Base-by-base conservation (phyloP, 768 basidiomycete genomes). In the Hypholoma sublateritium region DNA sequence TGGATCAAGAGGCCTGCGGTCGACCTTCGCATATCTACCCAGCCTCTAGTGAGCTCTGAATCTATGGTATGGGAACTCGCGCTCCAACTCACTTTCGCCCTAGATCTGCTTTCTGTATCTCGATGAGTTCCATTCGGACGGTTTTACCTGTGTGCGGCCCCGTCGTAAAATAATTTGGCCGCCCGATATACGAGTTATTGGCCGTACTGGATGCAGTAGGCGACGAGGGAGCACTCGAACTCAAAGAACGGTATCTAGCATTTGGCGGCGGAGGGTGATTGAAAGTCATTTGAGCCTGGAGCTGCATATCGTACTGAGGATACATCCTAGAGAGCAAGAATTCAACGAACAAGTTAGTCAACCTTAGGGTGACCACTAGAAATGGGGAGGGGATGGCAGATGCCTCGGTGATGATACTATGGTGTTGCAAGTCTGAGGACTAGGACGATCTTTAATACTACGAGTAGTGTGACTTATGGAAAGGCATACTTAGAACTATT, bases 1-100 rank as follows among this genome's bases (percentile, higher is more conserved):
- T 4, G 86, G 86, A 65, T 88, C 86, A 14, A 88, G 75, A 7
- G 86, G 86, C 32, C 86, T 68, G 28, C 85, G 74, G 67, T 88
- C 86, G 9, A 86, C 83, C 54, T 78, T 77, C 0, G 82, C 82
- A 65, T 84, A 86, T 65, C 84, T 86, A 55, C 54, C 24, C 45
- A 54, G n/a, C 50, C 37, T 28, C 19, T 12, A 55, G 28, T 55
- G 37, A 60, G 25, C 24, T 22, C 28, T 43, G 59, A 35, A 7
- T 34, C 16, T 36, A 42, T 36, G 56, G 25, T 50, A 22, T 59
- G 59, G 22, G 56, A 53, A 49, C n/a, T 36, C 57, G 39, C 57
- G 48, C 16, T 22, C 14, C n/a, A 4, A 67, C 73, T 63, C 64
- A 87, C 86, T 88, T 88, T 70, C 87, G 73, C n/a, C 85, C 86